phyloP scores from a whole-genome alignment of 345 rosid genomes.

The Sonneratia caseolaris region DNA sequence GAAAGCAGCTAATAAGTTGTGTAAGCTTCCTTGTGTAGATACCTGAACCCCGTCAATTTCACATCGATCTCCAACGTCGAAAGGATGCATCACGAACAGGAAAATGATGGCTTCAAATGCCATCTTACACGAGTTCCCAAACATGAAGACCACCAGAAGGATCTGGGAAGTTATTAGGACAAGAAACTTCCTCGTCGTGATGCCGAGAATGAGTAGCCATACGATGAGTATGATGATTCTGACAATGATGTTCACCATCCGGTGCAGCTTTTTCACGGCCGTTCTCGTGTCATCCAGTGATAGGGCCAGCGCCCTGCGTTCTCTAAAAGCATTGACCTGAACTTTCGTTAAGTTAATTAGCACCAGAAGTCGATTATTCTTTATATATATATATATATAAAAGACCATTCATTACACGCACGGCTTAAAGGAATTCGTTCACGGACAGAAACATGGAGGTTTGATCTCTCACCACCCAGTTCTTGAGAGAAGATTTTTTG shows the following conservation, averaged over 20 bases:
- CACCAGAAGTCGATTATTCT: background rate
- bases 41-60: conserved; percentile 36
- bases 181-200: conserved; percentile 21
- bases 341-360: background rate
- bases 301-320: conserved; percentile 35
- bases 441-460: background rate
- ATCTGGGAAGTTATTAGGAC: conserved; percentile 30
- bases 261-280: conserved; percentile 40
- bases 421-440: too few species aligned
- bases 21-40: background rate
- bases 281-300: conserved; percentile 39
- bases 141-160: conserved; percentile 31
- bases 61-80: conserved; percentile 40
- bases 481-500: conserved; percentile 14
- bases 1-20: background rate
- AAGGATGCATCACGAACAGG: conserved; percentile 40
- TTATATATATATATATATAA: too few species aligned
- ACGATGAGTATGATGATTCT: conserved; percentile 19
- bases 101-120: conserved; percentile 33
- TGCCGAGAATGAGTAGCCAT: conserved; percentile 29
- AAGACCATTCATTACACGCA: too few species aligned
- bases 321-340: conserved; percentile 41
- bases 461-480: conserved; percentile 15
- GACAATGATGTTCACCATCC: conserved; percentile 25
- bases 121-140: conserved; percentile 36